Base-by-base conservation (phyloP, 2,329 filamentous ascomycete species). In the Colletotrichum sojae region DNA sequence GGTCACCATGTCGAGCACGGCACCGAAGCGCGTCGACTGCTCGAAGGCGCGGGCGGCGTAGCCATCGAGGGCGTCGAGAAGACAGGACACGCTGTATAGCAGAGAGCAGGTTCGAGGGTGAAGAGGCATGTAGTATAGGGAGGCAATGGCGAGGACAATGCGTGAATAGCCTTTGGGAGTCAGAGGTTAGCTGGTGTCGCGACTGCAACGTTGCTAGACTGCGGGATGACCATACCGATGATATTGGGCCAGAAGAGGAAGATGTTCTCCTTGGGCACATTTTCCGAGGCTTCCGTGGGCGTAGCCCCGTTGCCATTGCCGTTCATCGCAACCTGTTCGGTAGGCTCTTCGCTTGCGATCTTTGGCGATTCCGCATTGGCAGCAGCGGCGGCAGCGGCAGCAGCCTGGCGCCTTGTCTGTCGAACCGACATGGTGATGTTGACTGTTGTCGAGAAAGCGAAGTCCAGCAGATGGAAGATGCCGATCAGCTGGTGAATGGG, bases 1-100 rank as follows among this genome's bases (percentile, higher is more conserved):
- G 18, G 96, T 99, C 71, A 99, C 95, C 96, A 99, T 99, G 84
- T 99, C 96, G 72, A 99, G 88, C 40, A 99, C 95, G 39, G 95
- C 96, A 72, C 96, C 96, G 80, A 99, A 99, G 73, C 93, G 93
- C 63, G 96, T 98, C 45, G 93, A 95, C 82, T 99, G 96, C 76
- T 97, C 90, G 79, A 89, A 95, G 91, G 76, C 68, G 36, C 82
- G 76, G 67, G 96, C 96, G n/a, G 95, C 95, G 75, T 95, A 92
- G 75, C 96, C 96, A 79, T 99, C 96, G 72, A 98, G 89, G 53
- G 95, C 96, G 79, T 99, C 96, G 73, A 99, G 92, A 52, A 98
- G 89, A 80, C 96, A 98, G 27, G 95, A 98, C 68, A 99, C 84
- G 78, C 91, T 95, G 86, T 99, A 99, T 63, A 97, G 89, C 57